Evolutionary conservation across 495 filamentous ascomycete species (phyloP), one percentile per base, ranked within the genome.

Genomic region (Terfezia boudieri): DNA sequence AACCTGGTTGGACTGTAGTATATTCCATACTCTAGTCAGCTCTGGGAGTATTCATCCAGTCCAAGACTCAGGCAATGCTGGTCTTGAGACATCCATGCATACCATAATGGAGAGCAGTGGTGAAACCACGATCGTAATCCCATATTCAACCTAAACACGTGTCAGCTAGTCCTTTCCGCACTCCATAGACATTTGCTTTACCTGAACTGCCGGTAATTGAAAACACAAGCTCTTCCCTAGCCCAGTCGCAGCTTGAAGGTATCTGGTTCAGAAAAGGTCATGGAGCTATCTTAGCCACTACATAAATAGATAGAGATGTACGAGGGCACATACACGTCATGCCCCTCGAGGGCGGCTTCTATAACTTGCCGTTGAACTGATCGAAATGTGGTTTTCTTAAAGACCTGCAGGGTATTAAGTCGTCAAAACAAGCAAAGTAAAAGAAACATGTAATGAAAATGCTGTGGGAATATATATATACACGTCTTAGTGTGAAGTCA

Each of bases 81-180:
- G 7, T 32, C 26, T 32, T 32, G 26, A 32, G 26, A 32, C 26
- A 32, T 32, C 26, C 26, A 32, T 14, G 41, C 71, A 56, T 68
- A 85, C 83, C 86, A 96, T 94, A 50, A 96, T 72, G 57, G 88
- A 86, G 11, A 96, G 74, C 11, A 96, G 71, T 9, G 89, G 89
- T 10, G 84, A 93, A 12, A 96, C 74, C 22, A 96, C 89, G 55
- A 96, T 80, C 0, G 89, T 96, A 55, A 94, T 82, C 84, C 51
- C 50, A 23, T 56, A 43, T 22, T 60, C 59, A 46, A 46, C 7
- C 26, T 32, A 32, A 32, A 32, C 26, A 32, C 26, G 26, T 32
- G 26, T 32, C 26, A 32, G 26, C 26, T 32, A 32, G 26, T 32
- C 26, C 26, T 32, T 20, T 20, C 26, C 7, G 26, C 26, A 32